phyloP scores from a whole-genome alignment of 1,284 basidiomycete species.

The Abortiporus biennis region DNA sequence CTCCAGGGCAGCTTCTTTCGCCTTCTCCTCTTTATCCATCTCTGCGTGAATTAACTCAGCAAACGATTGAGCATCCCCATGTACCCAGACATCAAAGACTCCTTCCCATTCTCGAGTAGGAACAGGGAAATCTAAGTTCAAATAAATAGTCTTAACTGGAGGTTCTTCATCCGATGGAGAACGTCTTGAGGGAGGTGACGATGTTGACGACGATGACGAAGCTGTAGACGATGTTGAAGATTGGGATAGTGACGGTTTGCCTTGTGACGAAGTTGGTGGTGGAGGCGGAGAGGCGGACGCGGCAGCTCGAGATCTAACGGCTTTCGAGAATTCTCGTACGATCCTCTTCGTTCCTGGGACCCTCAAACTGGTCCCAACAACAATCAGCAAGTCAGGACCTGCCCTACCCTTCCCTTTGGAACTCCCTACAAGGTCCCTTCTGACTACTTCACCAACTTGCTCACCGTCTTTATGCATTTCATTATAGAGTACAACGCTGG shows the following conservation, averaged over 20 bases:
- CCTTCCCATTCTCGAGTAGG: conserved; percentile 86
- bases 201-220: conserved; percentile 21
- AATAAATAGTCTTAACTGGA: conserved; percentile 70
- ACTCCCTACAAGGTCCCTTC: conserved; percentile 67
- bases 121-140: conserved; percentile 88
- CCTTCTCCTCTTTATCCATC: conserved; percentile 42
- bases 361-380: conserved; percentile 86
- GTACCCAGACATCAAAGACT: conserved; percentile 88
- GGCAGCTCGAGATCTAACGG: conserved; percentile 49
- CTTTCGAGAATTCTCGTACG: conserved; percentile 87
- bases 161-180: conserved; percentile 39
- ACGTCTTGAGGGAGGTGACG: conserved; percentile 35
- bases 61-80: conserved; percentile 84
- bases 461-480: conserved; percentile 87
- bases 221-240: neutral
- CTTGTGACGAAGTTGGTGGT: conserved; percentile 7
- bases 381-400: conserved; percentile 81
- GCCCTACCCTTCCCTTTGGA: conserved; percentile 47
- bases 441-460: conserved; percentile 75
- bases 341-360: conserved; percentile 93
- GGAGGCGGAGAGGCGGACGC: conserved; percentile 16
- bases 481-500: conserved; percentile 89
- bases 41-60: conserved; percentile 53
- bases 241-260: too few species aligned
- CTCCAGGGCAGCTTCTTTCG: conserved; percentile 45